Evolutionary conservation across 2,329 filamentous ascomycete species (phyloP), one percentile per base, ranked within the genome.

Genomic region (Amauroascus niger): DNA sequence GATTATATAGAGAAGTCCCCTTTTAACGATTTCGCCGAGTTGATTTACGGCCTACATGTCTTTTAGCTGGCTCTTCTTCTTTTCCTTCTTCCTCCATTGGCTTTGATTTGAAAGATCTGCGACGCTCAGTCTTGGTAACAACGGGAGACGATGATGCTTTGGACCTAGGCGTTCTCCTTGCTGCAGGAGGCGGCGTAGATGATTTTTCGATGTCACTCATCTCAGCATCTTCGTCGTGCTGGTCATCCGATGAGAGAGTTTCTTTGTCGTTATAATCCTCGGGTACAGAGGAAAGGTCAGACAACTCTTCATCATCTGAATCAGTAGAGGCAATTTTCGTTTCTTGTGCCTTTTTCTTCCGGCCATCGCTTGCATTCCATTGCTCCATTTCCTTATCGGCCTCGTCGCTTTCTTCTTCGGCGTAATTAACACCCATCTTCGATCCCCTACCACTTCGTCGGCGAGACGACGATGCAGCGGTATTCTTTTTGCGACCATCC

Each of bases 401-500:
- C 33, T 74, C 71, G 32, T 71, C 71, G 41, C 69, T 74, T 55
- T 71, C 69, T 18, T 66, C 68, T 53, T 76, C 73, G 4, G 64
- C 69, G 56, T 75, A 74, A 56, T 67, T 73, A 56, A 74, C 64
- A 13, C 63, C 63, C 30, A 65, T 61, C 22, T 65, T 66, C 4
- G 62, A 63, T 18, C 64, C 68, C 50, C 69, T 66, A 54, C 61
- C 69, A 58, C 67, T 76, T 57, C 67, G 71, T 49, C 68, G 71
- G 47, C 69, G 65, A 47, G 65, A 49, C 11, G 63, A 66, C 30
- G 62, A 61, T 59, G 63, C 67, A 40, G 63, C 59, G 9, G 63
- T 59, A 28, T 69, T 59, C 56, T 61, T 59, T 53, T 69, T 69
- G 54, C 68, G 63, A 32, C 68, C 68, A 45, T 69, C 72, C 39